Evolutionary conservation across 176 grass and related monocot genomes (phyloP).

Genomic region (Bromus sterilis): DNA sequence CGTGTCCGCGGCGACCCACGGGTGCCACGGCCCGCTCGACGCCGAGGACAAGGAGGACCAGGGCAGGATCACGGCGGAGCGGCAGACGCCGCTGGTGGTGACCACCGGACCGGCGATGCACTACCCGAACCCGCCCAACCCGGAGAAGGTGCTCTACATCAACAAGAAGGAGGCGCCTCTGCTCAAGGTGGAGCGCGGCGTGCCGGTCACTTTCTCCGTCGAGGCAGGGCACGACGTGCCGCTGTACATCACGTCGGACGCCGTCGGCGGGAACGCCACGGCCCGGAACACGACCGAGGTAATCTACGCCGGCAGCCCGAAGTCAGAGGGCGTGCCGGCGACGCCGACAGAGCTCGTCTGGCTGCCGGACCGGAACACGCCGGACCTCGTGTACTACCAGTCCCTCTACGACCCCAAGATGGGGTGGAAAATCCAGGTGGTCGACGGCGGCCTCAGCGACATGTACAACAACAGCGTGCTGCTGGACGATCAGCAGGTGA

Average conservation of each 20-base stretch:
- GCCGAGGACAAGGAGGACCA: slow-evolving; percentile 97
- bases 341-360: slow-evolving; percentile 65
- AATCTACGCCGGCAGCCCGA: slow-evolving; percentile 50
- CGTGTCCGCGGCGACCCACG: slow-evolving; percentile 24
- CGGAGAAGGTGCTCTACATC: slow-evolving; percentile 78
- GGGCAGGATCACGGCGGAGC: slow-evolving; percentile 62
- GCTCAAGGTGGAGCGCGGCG: slow-evolving; percentile 91
- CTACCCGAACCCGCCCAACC: slow-evolving; percentile 86
- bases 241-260: slow-evolving; percentile 78
- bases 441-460: slow-evolving; percentile 79
- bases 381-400: slow-evolving; percentile 81
- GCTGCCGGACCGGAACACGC: slow-evolving; percentile 81
- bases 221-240: slow-evolving; percentile 87
- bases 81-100: slow-evolving; percentile 62
- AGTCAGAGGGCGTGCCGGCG: slow-evolving; percentile 69
- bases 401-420: slow-evolving; percentile 80
- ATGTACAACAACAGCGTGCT: slow-evolving; percentile 93
- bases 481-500: slow-evolving; percentile 85
- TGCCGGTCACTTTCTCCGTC: slow-evolving; percentile 86
- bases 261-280: slow-evolving; percentile 82
- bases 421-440: slow-evolving; percentile 83
- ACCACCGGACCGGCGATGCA: slow-evolving; percentile 55
- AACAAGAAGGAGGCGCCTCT: slow-evolving; percentile 97
- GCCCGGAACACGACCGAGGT: slow-evolving; percentile 57
- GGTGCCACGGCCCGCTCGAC: slow-evolving; percentile 67